These are phyloP conservation scores for Calvatia gigantea DNA, from an alignment of 768 basidiomycete genomes.

Conservation along the genomic window DNA sequence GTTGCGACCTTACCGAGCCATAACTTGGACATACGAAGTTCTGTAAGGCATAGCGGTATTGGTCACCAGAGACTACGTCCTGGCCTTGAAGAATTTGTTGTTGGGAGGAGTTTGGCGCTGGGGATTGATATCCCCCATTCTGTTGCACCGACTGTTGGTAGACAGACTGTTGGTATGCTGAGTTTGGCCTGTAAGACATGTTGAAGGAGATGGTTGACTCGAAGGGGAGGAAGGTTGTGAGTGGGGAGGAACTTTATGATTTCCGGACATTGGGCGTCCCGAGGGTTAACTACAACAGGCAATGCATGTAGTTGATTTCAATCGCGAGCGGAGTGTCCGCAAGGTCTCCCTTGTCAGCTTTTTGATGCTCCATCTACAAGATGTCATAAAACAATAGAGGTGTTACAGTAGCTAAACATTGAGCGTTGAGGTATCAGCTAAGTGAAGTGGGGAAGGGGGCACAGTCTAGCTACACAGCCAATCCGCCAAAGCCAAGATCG, in stretches of 20 bases:
- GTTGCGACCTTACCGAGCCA: not conserved
- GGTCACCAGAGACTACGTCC: conserved; percentile 53
- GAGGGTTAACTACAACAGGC: not conserved
- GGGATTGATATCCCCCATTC: conserved; percentile 20
- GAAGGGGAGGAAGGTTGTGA: not conserved
- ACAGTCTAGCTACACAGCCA: conserved; percentile 29
- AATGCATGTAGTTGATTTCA: not conserved
- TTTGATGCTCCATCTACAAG: not conserved
- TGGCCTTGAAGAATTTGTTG: conserved; percentile 12
- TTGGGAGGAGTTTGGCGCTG: conserved; percentile 16
- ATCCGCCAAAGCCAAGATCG: conserved; percentile 40
- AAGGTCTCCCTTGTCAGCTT: not conserved
- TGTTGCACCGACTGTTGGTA: conserved; percentile 22
- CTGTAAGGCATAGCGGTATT: conserved; percentile 79
- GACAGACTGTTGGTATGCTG: conserved; percentile 16
- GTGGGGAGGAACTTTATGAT: not conserved
- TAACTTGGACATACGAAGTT: conserved; percentile 59
- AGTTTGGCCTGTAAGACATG: conserved; percentile 2
- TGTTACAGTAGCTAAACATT: too few species aligned
- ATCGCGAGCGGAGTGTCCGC: not conserved
- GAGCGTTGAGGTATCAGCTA: too few species aligned
- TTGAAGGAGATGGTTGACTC: not conserved
- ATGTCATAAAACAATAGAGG: too few species aligned
- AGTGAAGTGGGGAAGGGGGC: not conserved
- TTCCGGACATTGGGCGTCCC: not conserved